Base-by-base conservation (phyloP, 805 yeast genomes). In the Ogataea methylovora region DNA sequence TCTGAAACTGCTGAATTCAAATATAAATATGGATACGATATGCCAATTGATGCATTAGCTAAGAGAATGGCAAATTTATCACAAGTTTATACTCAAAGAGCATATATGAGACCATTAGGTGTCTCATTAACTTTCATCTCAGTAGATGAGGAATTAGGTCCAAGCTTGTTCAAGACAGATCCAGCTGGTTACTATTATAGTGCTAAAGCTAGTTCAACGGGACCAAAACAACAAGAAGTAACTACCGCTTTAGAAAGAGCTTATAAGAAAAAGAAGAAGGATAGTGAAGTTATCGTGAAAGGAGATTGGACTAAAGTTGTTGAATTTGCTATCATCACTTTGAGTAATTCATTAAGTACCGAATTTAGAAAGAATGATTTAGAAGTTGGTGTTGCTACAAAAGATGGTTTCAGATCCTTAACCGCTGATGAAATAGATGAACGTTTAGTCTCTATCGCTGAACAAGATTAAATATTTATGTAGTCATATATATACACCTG, bases 41-140 rank as follows among this genome's bases (percentile, higher is more conserved):
- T 92, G 86, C 97, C 97, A 3, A 85, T 84, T 42, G 96, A 86
- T 54, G 85, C 83, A 19, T 67, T 88, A 50, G 84, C 96, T 27
- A 90, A 90, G 65, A 74, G 97, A 57, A 81, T 92, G 84, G 97
- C 97, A 36, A 92, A 92, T 58, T 65, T 87, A 54, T 83, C 95
- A 32, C 98, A 92, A 67, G 76, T 92, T 42, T 92, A 87, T 61
- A 92, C 98, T 27, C 98, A 92, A 63, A 74, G 97, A 55, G 97
- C 97, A 9, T 90, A 90, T 61, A 92, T 92, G 97, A 78, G 98
- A 61, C 98, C 98, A 18, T 69, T 87, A 46, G 98, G 98, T 25
- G 96, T 90, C 39, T 85, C 95, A 20, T 70, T 87, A 53, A 86
- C 96, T 18, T 81, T 90, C 51, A 72, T 87, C 38, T 76, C 94